Conservation (phyloP, 2,329 filamentous ascomycete genomes). For the Sporothrix pseudoabietina region DNA sequence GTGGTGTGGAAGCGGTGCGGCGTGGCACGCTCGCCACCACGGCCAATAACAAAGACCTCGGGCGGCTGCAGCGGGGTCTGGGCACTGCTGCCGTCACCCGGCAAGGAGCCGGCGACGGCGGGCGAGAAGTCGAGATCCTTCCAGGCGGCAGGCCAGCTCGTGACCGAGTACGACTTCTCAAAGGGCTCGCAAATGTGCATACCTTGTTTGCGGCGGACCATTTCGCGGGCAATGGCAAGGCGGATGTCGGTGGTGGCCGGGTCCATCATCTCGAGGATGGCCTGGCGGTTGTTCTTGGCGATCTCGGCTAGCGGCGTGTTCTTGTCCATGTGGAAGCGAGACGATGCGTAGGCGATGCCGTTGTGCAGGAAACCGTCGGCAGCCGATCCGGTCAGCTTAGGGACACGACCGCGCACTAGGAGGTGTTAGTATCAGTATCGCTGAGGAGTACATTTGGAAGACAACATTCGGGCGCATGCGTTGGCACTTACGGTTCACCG, state of each 20-base stretch:
- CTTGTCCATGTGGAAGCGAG: slow-evolving; percentile 4
- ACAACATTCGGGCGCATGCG: not conserved
- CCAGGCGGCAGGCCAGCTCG: slow-evolving; percentile 27
- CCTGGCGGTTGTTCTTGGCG: slow-evolving; percentile 22
- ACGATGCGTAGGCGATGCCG: not conserved
- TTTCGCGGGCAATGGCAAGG: slow-evolving; percentile 26
- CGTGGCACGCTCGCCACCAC: not conserved
- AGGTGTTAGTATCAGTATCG: not conserved
- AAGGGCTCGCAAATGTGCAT: slow-evolving; percentile 28
- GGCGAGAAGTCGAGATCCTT: slow-evolving; percentile 22
- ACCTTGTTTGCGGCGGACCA: slow-evolving; percentile 21
- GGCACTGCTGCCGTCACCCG: not conserved
- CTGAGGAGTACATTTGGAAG: not conserved
- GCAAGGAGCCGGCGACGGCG: not conserved
- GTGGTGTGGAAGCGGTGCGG: slow-evolving; percentile 22
- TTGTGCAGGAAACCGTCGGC: slow-evolving; percentile 27
- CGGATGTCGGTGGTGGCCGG: not conserved
- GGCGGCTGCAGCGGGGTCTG: not conserved
- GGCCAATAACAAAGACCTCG: slow-evolving; percentile 16
- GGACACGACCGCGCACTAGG: slow-evolving; percentile 26
- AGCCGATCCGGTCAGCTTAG: slow-evolving; percentile 10
- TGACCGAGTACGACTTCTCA: slow-evolving; percentile 20
- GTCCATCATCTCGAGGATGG: not conserved
- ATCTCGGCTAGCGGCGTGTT: slow-evolving; percentile 24
- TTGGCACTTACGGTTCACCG: slow-evolving; percentile 21